Conservation (phyloP, 2,329 filamentous ascomycete species). For the Purpureocillium takamizusanense region DNA sequence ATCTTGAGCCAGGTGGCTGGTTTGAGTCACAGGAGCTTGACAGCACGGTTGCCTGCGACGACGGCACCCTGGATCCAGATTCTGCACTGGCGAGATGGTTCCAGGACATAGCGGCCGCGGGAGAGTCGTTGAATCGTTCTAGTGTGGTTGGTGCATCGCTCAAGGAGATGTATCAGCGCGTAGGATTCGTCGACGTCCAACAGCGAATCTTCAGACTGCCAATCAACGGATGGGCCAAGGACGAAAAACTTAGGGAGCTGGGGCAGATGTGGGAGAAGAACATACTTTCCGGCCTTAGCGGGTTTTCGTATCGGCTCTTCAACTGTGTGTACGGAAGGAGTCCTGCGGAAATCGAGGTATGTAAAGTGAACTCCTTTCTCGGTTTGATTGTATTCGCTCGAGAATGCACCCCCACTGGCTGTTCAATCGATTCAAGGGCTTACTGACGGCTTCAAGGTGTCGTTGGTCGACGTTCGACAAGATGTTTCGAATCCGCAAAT, state of each 20-base stretch:
- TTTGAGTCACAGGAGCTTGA: constrained; percentile 44
- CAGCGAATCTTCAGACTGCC: constrained; percentile 45
- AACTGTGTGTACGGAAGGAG: constrained; percentile 30
- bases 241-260: constrained; percentile 31
- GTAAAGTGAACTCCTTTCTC: constrained; percentile 6
- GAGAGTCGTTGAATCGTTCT: constrained; percentile 25
- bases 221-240: constrained; percentile 43
- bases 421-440: too few relatives aligned
- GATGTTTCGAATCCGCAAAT: constrained; percentile 35
- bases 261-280: constrained; percentile 37
- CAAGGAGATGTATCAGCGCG: constrained; percentile 30
- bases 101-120: constrained; percentile 29
- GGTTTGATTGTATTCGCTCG: too few relatives aligned
- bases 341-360: constrained; percentile 40
- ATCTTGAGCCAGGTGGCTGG: constrained; percentile 42
- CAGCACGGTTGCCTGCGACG: constrained; percentile 30
- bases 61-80: constrained; percentile 30
- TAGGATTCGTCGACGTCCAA: constrained; percentile 46
- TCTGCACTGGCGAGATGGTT: constrained; percentile 30
- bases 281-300: constrained; percentile 32
- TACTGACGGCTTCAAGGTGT: constrained; percentile 24
- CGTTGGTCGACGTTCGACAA: constrained; percentile 38
- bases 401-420: too few relatives aligned
- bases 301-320: constrained; percentile 31
- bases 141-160: constrained; percentile 23